Evolutionary conservation across 768 basidiomycete genomes (phyloP), one percentile per base, ranked within the genome.

Genomic region (Rhizopogon sp.): DNA sequence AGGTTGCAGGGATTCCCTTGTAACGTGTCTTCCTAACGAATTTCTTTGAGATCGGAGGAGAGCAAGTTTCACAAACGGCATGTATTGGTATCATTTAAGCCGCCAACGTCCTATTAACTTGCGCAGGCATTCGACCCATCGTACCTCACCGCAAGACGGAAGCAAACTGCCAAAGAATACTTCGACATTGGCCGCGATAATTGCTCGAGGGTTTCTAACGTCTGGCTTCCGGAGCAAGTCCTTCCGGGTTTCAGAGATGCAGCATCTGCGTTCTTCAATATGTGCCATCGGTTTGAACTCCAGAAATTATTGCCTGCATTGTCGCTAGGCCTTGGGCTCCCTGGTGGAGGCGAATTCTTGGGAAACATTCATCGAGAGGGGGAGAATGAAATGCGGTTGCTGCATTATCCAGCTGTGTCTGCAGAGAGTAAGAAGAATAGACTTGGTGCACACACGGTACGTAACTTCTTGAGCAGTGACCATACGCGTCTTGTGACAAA

Each of bases 341-440:
- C 77, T 0, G 71, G 76, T n/a, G 65, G 64, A 14, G 25, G 42
- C 11, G 75, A 76, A 16, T 79, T 78, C 56, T 78, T 85, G 55
- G 53, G 69, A 1, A 33, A 64, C 17, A 71, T 65, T 43, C 82
- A 83, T 57, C 67, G 69, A 3, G 67, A 60, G 0, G 69, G 71
- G 3, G 77, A 81, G 56, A 82, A 83, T 60, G 80, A 83, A 50
- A 69, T 84, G 13, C 74, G 83, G 5, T 64, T 85, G n/a, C 66
- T 82, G 25, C 81, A 81, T 56, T 84, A 85, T 63, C 82, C 81
- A 16, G 65, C 61, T 31, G 70, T 70, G 2, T 62, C 63, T 3
- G 66, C 61, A 3, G 56, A 63, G 29, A 25, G 42, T 59, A n/a
- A 67, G 40, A 58, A 69, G 47, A 62, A 63, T 2, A 60, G 75